These are phyloP conservation scores for Moricandia moricandioides DNA, from an alignment of 345 rosid species.

Conservation along the genomic window DNA sequence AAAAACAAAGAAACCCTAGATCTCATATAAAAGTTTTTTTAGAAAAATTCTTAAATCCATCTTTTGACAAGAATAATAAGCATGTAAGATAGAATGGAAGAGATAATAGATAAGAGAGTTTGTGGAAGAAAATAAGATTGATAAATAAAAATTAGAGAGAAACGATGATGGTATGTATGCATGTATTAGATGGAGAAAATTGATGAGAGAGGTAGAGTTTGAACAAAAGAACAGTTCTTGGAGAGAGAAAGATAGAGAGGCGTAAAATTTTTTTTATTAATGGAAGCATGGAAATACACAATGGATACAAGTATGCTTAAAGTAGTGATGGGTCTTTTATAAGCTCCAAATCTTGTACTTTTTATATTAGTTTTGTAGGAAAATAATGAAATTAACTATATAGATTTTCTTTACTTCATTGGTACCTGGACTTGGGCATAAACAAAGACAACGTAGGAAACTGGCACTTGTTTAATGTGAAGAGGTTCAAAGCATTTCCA, in stretches of 20 bases:
- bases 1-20: conserved; percentile 21
- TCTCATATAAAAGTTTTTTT: background rate
- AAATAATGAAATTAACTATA: background rate
- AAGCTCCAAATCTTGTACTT: conserved; percentile 9
- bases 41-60: background rate
- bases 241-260: conserved; percentile 2
- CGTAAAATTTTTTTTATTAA: background rate
- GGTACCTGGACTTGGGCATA: conserved; percentile 22
- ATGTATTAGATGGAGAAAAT: conserved; percentile 12
- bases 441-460: conserved; percentile 19
- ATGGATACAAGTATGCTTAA: conserved; percentile 20
- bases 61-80: background rate
- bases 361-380: background rate
- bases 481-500: background rate
- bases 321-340: conserved; percentile 34
- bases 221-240: conserved; percentile 2
- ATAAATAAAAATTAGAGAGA: background rate
- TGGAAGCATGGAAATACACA: conserved; percentile 22
- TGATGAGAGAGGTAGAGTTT: background rate
- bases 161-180: conserved; percentile 12
- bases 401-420: conserved; percentile 14
- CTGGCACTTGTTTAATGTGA: conserved; percentile 16
- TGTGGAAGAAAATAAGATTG: background rate
- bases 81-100: background rate
- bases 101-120: background rate